A percentile compares a stretch with the other conserved stretches of the same genome.
phyloP scores from a whole-genome alignment of 1,284 basidiomycete genomes.

The Mycocalia duriaeana region DNA sequence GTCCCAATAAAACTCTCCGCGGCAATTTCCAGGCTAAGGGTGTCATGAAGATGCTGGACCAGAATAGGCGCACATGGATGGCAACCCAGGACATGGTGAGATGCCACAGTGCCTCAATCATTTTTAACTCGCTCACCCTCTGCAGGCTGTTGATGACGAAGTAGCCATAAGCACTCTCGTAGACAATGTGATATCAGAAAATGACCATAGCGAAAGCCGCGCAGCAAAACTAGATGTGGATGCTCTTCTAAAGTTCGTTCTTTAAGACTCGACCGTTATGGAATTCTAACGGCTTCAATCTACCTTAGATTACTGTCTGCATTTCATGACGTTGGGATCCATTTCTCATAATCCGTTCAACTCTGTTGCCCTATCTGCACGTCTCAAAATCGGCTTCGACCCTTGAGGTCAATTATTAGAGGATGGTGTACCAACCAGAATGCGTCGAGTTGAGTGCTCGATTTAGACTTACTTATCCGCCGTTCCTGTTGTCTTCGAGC shows the following conservation, averaged over 20 bases:
- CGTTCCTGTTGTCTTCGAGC: too few relatives aligned
- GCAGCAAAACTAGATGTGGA: constrained; percentile 85
- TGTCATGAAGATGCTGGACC: constrained; percentile 90
- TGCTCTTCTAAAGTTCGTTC: constrained; percentile 69
- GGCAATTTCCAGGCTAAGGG: constrained; percentile 91
- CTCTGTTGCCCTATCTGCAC: too few relatives aligned
- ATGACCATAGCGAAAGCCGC: constrained; percentile 63
- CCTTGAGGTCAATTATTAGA: too few relatives aligned
- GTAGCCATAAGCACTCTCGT: constrained; percentile 71
- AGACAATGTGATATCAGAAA: constrained; percentile 70
- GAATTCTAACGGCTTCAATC: constrained; percentile 2
- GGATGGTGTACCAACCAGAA: too few relatives aligned
- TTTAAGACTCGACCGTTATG: neutral
- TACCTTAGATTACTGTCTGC: constrained; percentile 55
- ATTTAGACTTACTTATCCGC: too few relatives aligned
- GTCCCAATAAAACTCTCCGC: constrained; percentile 88
- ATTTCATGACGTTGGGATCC: constrained; percentile 81
- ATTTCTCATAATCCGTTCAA: constrained; percentile 55
- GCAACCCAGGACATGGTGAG: constrained; percentile 72
- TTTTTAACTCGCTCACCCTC: constrained; percentile 3
- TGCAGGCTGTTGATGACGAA: constrained; percentile 69
- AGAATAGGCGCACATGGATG: constrained; percentile 94
- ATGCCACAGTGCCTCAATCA: constrained; percentile 3
- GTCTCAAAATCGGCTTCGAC: too few relatives aligned
- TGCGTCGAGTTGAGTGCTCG: too few relatives aligned